A percentile compares a stretch with the other conserved stretches of the same genome.
Conservation (phyloP, 2,329 filamentous ascomycete species). For the Venturia nashicola region DNA sequence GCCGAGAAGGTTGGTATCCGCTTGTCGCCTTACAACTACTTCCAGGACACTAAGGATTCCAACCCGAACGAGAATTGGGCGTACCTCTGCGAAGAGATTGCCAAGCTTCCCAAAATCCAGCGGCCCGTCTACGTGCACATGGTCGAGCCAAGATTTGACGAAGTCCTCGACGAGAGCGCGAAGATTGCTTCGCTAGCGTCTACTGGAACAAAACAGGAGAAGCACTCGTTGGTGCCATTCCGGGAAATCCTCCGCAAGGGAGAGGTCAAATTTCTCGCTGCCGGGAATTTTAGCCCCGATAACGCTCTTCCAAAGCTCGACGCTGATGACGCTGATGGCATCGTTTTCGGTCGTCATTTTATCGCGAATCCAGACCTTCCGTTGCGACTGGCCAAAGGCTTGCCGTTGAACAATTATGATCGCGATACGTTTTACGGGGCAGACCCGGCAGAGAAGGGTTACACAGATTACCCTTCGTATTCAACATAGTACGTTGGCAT, state of each 20-base stretch:
- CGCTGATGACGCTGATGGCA: conserved; percentile 32
- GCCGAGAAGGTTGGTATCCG: conserved; percentile 22
- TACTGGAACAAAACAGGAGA: neutral
- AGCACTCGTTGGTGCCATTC: neutral
- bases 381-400: conserved; percentile 30
- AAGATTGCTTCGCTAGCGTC: conserved; percentile 16
- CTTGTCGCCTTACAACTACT: conserved; percentile 31
- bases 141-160: conserved; percentile 44
- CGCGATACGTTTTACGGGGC: conserved; percentile 32
- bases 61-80: conserved; percentile 43
- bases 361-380: conserved; percentile 38
- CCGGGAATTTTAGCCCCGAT: conserved; percentile 1
- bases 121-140: conserved; percentile 43
- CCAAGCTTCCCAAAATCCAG: conserved; percentile 24
- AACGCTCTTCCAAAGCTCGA: conserved; percentile 21
- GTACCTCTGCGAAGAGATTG: conserved; percentile 36
- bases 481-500: neutral
- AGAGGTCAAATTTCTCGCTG: neutral
- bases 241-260: conserved; percentile 1
- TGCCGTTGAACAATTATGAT: conserved; percentile 32
- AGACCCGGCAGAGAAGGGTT: conserved; percentile 25
- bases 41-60: conserved; percentile 38
- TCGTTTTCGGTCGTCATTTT: conserved; percentile 37
- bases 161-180: conserved; percentile 30
- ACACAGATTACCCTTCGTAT: conserved; percentile 28